Base-by-base conservation (phyloP, 2,329 filamentous ascomycete species). In the Xylariaceae sp. region DNA sequence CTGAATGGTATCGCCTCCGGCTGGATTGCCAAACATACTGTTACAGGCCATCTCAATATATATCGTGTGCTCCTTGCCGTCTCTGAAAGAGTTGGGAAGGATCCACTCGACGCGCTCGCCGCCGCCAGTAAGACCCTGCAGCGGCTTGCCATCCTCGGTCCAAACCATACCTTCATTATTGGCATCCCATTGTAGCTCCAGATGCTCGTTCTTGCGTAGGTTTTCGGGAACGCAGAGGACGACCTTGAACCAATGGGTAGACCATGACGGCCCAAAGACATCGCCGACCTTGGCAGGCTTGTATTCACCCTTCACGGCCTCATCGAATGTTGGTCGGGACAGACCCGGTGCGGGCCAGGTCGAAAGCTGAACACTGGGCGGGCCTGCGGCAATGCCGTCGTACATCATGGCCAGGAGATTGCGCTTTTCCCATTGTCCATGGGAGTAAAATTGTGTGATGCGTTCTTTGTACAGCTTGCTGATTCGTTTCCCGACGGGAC, bases 1-100 rank as follows among this genome's bases (percentile, higher is more conserved):
- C 61, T 95, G 87, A 53, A 96, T 97, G 24, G 76, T 81, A 62
- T 94, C 88, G 19, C 88, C 89, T 16, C 85, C 85, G 0, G 85
- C 76, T 0, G 89, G 85, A 62, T 95, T 95, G 54, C 93, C 93
- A 67, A 97, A 97, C 90, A 97, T 97, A 64, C 85, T 83, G 64
- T 98, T 98, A 68, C 93, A 97, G 16, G 93, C 93, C 87, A 97
- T 95, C 69, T 98, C 93, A 50, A 98, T 84, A 64, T 96, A 98
- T 56, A 98, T 87, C 15, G 76, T 81, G 63, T 97, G 90, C 56
- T 89, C 79, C 61, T 91, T 82, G 39, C 89, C 90, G 62, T 95
- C 87, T 47, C 87, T 79, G 68, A 87, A 95, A 13, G 73, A 72
- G 38, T 87, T 73, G 8, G 93, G 91, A 34, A 98, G 73, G 45